Base-by-base conservation (phyloP, 179 eudicot species). In the Nepenthes alata region DNA sequence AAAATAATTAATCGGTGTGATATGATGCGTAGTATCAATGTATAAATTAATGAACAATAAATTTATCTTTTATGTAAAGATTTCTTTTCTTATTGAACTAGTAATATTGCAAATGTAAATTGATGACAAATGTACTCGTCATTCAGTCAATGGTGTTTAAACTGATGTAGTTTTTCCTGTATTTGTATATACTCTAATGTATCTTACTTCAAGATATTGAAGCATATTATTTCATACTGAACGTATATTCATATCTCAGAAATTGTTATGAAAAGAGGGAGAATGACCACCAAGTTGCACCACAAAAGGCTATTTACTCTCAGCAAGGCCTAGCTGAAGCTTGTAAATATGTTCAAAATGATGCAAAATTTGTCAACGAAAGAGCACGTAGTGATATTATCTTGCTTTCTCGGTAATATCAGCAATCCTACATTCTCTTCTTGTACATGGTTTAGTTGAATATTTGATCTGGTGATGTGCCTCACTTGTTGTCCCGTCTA, bases 361-460 rank as follows among this genome's bases (percentile, higher is more conserved):
- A 91, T 70, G 98, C 98, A 56, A 89, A 81, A 72, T 86, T 63
- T 73, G 86, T 89, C 35, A 86, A 91, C 61, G 91, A 91, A 86
- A 84, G 96, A 77, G 98, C 96, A 47, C 81, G 76, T 37, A 89
- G 75, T 74, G 98, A 91, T 65, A 84, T 91, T 41, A 72, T 89
- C 61, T 70, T 91, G 78, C 95, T 91, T 75, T 91, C 98, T 62
- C 89, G 95, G 98, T 91, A 88, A 75, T 25, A 64, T 44, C 14
- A 2, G 25, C 53, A 52, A 36, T 51, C 57, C 53, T 49, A n/a
- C 14, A 3, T 49, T 3, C 4, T 11, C 53, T 49, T 11, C 53
- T n/a, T n/a, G 6, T 11, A 0, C 14, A 10, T 11, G 53, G 13
- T 49, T 10, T 45, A 6, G 11, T 45, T 6, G 6, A 5, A 45